phyloP scores from a whole-genome alignment of 2,329 filamentous ascomycete genomes.

The Aspergillus viridinutans region DNA sequence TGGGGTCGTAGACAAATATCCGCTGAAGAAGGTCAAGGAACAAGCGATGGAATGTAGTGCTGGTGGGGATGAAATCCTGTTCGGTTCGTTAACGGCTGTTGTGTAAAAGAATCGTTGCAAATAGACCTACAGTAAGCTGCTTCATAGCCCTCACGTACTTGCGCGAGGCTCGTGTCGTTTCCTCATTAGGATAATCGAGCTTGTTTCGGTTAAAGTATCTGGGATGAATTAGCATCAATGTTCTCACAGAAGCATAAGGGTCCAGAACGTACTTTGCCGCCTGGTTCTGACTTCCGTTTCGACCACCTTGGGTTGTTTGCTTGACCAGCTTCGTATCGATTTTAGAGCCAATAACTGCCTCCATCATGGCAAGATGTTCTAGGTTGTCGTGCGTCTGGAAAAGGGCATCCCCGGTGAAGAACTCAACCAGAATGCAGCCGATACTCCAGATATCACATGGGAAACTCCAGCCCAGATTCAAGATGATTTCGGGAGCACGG shows the following conservation, averaged over 20 bases:
- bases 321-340: slow-evolving; percentile 54
- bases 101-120: background rate
- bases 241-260: slow-evolving; percentile 15
- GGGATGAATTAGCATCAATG: slow-evolving; percentile 21
- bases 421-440: slow-evolving; percentile 64
- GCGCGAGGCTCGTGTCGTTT: slow-evolving; percentile 59
- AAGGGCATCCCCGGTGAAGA: slow-evolving; percentile 64
- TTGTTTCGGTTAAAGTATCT: slow-evolving; percentile 55
- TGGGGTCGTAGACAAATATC: slow-evolving; percentile 65
- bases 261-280: slow-evolving; percentile 50
- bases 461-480: slow-evolving; percentile 65
- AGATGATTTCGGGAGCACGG: slow-evolving; percentile 63
- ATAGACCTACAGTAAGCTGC: slow-evolving; percentile 49
- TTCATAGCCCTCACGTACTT: slow-evolving; percentile 70
- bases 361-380: slow-evolving; percentile 68
- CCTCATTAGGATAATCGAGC: slow-evolving; percentile 60
- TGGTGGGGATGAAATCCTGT: slow-evolving; percentile 60
- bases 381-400: slow-evolving; percentile 67
- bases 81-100: slow-evolving; percentile 18
- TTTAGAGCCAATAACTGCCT: slow-evolving; percentile 55
- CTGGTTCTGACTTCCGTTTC: slow-evolving; percentile 48
- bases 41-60: slow-evolving; percentile 56
- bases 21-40: slow-evolving; percentile 60
- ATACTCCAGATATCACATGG: slow-evolving; percentile 68
- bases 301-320: slow-evolving; percentile 48